phyloP scores from a whole-genome alignment of 305 asterid species.

The Caryopteris hybrid region DNA sequence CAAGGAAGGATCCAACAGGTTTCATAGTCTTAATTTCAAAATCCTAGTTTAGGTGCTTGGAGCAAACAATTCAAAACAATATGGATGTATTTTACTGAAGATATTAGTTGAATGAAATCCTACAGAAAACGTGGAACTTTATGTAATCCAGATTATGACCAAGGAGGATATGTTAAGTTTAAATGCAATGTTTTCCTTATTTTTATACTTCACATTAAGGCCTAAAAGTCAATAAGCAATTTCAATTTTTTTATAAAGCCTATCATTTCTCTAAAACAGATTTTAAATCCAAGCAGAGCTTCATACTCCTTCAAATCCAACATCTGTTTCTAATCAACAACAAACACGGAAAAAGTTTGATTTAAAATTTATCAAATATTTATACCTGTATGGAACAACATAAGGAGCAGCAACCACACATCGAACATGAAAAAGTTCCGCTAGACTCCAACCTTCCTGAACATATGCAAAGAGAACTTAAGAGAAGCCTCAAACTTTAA shows the following conservation, averaged over 20 bases:
- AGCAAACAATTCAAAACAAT: neutral
- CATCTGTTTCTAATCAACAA: neutral
- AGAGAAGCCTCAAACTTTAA: conserved; percentile 1
- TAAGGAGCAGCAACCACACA: conserved; percentile 94
- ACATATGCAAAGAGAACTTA: conserved; percentile 12
- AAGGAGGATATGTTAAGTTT: neutral
- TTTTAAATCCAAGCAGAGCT: neutral
- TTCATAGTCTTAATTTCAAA: neutral
- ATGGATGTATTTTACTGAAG: neutral
- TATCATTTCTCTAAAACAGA: neutral
- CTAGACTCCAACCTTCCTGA: conserved; percentile 99
- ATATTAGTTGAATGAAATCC: neutral
- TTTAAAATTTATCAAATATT: neutral
- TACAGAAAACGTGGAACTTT: neutral
- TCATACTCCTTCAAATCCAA: conserved; percentile 9
- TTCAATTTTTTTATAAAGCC: neutral
- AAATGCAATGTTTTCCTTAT: too few species aligned
- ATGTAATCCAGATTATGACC: neutral
- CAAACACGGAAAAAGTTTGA: conserved; percentile 1
- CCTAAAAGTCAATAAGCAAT: neutral
- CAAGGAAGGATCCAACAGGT: neutral
- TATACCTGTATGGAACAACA: conserved; percentile 90
- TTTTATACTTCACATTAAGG: neutral
- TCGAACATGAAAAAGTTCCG: conserved; percentile 73
- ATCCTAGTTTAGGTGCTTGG: neutral